Percentiles rank a stretch among this genome's conserved stretches.
phyloP scores from a whole-genome alignment of 176 grass and related monocot species.

The Miscanthus lutarioriparius region DNA sequence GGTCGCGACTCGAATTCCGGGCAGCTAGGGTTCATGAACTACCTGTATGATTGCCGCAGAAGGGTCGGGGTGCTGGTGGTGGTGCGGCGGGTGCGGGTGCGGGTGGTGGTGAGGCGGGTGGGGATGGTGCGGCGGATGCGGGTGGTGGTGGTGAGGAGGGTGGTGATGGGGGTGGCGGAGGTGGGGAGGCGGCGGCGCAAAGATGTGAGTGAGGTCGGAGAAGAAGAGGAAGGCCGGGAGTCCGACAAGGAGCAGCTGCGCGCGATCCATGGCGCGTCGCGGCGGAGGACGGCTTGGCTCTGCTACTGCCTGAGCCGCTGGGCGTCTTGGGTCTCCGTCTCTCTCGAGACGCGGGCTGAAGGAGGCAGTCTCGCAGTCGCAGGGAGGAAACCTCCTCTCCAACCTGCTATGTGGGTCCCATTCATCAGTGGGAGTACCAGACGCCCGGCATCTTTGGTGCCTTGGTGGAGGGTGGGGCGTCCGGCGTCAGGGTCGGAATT shows the following conservation, averaged over 20 bases:
- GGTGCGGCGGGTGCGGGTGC: conserved; percentile 46
- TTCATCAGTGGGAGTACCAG: background rate
- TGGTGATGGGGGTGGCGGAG: conserved; percentile 55
- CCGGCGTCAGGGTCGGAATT: background rate
- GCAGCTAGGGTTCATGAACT: conserved; percentile 36
- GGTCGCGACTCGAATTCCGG: background rate
- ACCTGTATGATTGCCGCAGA: conserved; percentile 37
- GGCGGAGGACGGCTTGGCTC: background rate
- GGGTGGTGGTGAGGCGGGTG: conserved; percentile 6
- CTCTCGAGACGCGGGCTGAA: background rate
- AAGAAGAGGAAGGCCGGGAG: conserved; percentile 85
- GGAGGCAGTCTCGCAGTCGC: background rate
- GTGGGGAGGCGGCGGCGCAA: conserved; percentile 69
- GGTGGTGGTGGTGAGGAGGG: conserved; percentile 17
- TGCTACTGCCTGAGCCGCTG: background rate
- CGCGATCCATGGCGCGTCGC: conserved; percentile 64
- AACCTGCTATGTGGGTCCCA: background rate
- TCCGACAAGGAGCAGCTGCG: conserved; percentile 81
- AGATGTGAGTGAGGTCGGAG: conserved; percentile 84
- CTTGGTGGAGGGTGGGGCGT: background rate
- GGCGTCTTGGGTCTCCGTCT: background rate
- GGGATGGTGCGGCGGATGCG: conserved; percentile 13
- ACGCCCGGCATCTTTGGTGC: background rate
- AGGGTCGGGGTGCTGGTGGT: conserved; percentile 31
- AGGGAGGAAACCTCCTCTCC: background rate